Evolutionary conservation across 495 filamentous ascomycete species (phyloP).

Genomic region (Trichoderma gamsii): DNA sequence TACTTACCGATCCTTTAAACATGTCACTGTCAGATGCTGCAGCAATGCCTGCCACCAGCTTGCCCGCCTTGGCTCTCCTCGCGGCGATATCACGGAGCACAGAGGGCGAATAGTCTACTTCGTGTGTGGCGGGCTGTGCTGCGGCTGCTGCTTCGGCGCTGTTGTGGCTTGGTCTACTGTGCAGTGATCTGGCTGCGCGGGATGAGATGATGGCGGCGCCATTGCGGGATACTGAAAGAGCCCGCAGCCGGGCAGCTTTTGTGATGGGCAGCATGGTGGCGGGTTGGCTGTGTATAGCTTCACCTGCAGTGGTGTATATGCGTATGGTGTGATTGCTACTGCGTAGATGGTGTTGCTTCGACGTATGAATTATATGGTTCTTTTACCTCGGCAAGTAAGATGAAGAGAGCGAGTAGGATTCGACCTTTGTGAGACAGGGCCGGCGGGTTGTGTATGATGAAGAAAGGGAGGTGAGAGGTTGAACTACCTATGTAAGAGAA

Average conservation of each 20-base stretch:
- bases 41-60: constrained; percentile 67
- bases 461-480: neutral
- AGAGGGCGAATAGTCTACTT: neutral
- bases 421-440: no score
- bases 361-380: no score
- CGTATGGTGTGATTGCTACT: neutral
- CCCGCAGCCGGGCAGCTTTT: neutral
- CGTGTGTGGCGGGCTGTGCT: constrained; percentile 10
- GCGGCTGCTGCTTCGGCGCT: constrained; percentile 13
- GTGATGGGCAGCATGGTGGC: constrained; percentile 12
- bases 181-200: neutral
- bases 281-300: neutral
- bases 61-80: constrained; percentile 60
- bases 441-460: neutral
- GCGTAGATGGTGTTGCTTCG: neutral
- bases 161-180: constrained; percentile 6
- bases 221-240: neutral
- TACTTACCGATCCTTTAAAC: constrained; percentile 70
- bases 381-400: no score
- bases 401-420: neutral
- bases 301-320: neutral
- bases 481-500: neutral
- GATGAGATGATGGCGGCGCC: neutral
- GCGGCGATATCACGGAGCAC: constrained; percentile 57
- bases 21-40: constrained; percentile 70